Base-by-base conservation (phyloP, 805 yeast genomes). In the Candida namnaoensis region DNA sequence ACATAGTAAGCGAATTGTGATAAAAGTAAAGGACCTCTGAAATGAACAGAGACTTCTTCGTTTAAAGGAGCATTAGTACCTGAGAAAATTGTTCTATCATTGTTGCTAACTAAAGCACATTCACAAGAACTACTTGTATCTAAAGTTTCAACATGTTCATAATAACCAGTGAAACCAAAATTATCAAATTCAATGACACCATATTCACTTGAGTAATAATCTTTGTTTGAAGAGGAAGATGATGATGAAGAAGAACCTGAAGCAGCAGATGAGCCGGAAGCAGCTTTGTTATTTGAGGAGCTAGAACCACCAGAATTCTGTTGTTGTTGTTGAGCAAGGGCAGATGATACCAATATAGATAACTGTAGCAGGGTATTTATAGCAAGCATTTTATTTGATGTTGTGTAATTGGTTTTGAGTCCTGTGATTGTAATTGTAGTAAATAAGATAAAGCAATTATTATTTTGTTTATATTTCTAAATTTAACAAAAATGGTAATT, bases 21-120 rank as follows among this genome's bases (percentile, higher is more conserved):
- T 53, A 83, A 65, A 13, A 71, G 63, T 45, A 83, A 57, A 9
- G 93, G 93, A 37, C 93, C 93, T 64, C 93, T 73, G 58, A 83
- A 76, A 57, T 83, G 93, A 13, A 83, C 87, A 5, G 88, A 78
- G 25, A 83, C 66, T 56, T 78, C 88, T 49, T 73, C 80, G 56
- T 81, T 65, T 34, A 82, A 56, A 7, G 93, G 93, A 26, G 88
- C 62, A 52, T 80, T 75, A 23, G 74, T 43, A 24, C 91, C 91
- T 9, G 70, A 61, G 48, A 78, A 77, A 5, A 52, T 27, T 2
- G 67, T 61, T 44, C 64, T 56, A n/a, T 61, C 57, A 5, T 47
- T 44, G 43, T 68, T 61, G 32, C 66, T 48, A 28, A 59, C 64
- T 53, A 83, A 72, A 9, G 71, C 53, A 60, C 85, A 79, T 5